phyloP scores from a whole-genome alignment of 768 basidiomycete genomes.

The Sporobolomyces pararoseus region DNA sequence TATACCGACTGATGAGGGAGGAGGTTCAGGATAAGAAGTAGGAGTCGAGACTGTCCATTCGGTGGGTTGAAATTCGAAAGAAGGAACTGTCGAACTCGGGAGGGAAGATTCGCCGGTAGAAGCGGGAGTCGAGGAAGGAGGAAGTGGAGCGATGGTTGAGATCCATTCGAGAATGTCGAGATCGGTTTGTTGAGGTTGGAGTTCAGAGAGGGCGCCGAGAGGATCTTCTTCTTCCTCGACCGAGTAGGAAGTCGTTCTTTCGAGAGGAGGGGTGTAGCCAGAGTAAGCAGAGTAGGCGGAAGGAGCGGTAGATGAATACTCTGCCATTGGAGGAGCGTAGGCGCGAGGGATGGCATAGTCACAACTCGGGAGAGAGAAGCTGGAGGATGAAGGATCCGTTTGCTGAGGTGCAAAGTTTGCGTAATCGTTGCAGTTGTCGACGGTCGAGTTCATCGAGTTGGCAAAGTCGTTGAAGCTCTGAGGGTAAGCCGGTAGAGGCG shows the following conservation, averaged over 20 bases:
- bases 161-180: slow-evolving; percentile 39
- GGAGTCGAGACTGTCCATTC: neutral
- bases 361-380: neutral
- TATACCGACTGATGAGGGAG: neutral
- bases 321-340: neutral
- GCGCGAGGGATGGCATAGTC: neutral
- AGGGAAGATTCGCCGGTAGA: neutral
- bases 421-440: too few species aligned
- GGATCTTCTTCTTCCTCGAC: slow-evolving; percentile 16
- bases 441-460: neutral
- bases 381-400: neutral
- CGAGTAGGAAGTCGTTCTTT: slow-evolving; percentile 3
- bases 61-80: too few species aligned
- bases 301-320: slow-evolving; percentile 12
- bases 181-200: slow-evolving; percentile 17
- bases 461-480: slow-evolving; percentile 1
- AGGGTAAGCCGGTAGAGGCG: neutral
- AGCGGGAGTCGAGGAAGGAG: slow-evolving; percentile 4
- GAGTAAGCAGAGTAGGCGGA: slow-evolving; percentile 21
- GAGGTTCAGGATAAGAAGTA: slow-evolving; percentile 8
- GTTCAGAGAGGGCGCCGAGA: neutral
- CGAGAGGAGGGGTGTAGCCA: slow-evolving; percentile 16
- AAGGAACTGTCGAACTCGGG: neutral
- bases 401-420: neutral
- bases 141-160: slow-evolving; percentile 15